phyloP scores from a whole-genome alignment of 176 grass and related monocot species.

The Melocanna baccifera region DNA sequence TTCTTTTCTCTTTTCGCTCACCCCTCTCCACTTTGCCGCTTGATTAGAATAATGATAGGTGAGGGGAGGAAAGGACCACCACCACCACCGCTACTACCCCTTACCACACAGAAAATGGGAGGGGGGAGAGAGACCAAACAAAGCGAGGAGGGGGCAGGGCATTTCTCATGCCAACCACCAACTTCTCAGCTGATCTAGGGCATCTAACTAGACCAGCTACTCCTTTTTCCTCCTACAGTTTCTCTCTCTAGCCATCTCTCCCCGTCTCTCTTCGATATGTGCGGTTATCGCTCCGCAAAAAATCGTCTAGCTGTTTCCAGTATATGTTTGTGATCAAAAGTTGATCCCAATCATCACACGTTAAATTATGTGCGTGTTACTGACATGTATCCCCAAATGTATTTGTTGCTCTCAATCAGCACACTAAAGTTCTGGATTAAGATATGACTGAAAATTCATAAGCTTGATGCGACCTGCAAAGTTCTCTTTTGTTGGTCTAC shows the following conservation, averaged over 20 bases:
- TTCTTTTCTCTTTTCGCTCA: constrained; percentile 29
- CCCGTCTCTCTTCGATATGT: background rate
- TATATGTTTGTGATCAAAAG: background rate
- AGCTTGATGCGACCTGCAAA: background rate
- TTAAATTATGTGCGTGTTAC: background rate
- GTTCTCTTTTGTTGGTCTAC: background rate
- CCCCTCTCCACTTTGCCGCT: constrained; percentile 38
- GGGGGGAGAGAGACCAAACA: background rate
- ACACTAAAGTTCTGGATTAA: background rate
- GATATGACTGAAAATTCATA: background rate
- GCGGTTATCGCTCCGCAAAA: background rate
- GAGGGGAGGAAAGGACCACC: constrained; percentile 23
- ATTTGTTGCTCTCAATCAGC: background rate
- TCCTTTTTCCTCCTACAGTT: background rate
- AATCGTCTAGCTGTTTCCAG: background rate
- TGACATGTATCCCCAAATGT: background rate
- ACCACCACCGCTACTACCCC: constrained; percentile 33
- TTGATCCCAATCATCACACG: background rate
- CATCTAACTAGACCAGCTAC: constrained; percentile 23
- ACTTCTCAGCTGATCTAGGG: constrained; percentile 43
- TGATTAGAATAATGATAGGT: constrained; percentile 47
- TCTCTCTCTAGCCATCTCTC: background rate
- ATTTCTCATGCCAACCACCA: constrained; percentile 45
- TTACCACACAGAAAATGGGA: background rate
- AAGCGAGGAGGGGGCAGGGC: background rate